Evolutionary conservation across 208 protist species (phyloP).

Genomic region (Leishmania aethiopica): DNA sequence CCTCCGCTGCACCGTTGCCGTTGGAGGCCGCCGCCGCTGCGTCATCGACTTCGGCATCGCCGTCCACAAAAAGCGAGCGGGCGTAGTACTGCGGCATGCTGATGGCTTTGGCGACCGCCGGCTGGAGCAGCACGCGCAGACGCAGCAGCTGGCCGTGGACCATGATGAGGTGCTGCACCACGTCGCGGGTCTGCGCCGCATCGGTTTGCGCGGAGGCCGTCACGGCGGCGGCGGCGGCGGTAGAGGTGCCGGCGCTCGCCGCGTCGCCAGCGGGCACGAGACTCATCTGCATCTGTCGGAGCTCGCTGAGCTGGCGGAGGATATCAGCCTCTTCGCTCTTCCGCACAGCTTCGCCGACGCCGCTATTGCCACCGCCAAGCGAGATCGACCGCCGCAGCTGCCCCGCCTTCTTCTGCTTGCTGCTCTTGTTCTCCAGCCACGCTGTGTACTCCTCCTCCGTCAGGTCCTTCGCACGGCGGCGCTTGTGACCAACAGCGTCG

Average conservation of each 20-base stretch:
- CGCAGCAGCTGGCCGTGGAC: slow-evolving; percentile 75
- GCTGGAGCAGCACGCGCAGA: slow-evolving; percentile 78
- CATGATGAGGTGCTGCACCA: slow-evolving; percentile 66
- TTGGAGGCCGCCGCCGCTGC: slow-evolving; percentile 12
- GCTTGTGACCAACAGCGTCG: slow-evolving; percentile 7
- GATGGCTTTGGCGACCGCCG: slow-evolving; percentile 56
- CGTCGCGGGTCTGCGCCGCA: slow-evolving; percentile 41
- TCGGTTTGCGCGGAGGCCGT: slow-evolving; percentile 2
- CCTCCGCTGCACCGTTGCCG: slow-evolving; percentile 20
- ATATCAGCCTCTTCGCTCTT: slow-evolving; percentile 36
- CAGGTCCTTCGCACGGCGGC: slow-evolving; percentile 47
- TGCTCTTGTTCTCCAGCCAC: slow-evolving; percentile 58
- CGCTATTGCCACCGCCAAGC: slow-evolving; percentile 28
- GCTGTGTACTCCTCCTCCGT: slow-evolving; percentile 78
- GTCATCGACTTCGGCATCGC: slow-evolving; percentile 22
- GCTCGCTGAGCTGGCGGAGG: slow-evolving; percentile 34
- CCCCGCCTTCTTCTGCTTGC: slow-evolving; percentile 14
- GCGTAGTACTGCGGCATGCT: slow-evolving; percentile 86
- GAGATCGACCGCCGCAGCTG: slow-evolving; percentile 15
- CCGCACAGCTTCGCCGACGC: slow-evolving; percentile 11
- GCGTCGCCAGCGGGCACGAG: slow-evolving; percentile 14
- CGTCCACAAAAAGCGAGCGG: slow-evolving; percentile 39
- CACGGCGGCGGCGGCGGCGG: neutral
- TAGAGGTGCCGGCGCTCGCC: neutral
- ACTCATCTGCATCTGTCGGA: slow-evolving; percentile 33